Base-by-base conservation (phyloP, 2,329 filamentous ascomycete species). In the Colletotrichum sidae region DNA sequence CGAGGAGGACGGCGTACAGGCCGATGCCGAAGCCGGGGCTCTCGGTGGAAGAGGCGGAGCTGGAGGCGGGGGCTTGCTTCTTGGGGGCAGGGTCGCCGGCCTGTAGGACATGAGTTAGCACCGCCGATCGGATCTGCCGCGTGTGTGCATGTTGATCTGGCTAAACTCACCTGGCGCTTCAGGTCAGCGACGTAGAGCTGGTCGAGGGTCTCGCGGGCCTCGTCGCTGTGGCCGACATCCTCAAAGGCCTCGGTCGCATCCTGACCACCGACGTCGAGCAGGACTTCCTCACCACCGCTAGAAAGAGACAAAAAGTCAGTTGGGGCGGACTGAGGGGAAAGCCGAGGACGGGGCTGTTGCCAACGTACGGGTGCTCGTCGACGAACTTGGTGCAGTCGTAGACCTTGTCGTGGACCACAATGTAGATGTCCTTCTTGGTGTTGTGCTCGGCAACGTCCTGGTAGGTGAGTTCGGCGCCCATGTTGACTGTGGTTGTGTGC, bases 211-310 rank as follows among this genome's bases (percentile, higher is more conserved):
- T 98, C 95, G 71, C 96, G 91, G 71, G 96, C 96, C 86, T 99
- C 96, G 81, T 99, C 96, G 75, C 92, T 96, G 91, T 99, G 96
- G 77, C 96, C 96, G 75, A 99, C 96, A 81, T 99, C 96, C 85
- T 99, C 96, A 78, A 99, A 99, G 68, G 96, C 95, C 83, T 98
- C 96, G 73, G 95, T 97, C 75, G 92, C 92, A 81, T 99, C 96
- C 83, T 97, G 94, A 72, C 96, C 96, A 75, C 86, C 96, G 70
- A 98, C 94, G 73, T 99, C 96, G 72, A 99, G 91, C 69, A 99
- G 85, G 73, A 99, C 96, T 84, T 99, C 96, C 84, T 99, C 96
- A 83, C 96, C 96, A 85, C 96, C 96, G 74, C 96, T 98, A 76
- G 65, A 60, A 50, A 6, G 4, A 39, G n/a, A 33, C 11, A 38